Conservation (phyloP, 2,329 filamentous ascomycete species). For the Ramularia endophylla region DNA sequence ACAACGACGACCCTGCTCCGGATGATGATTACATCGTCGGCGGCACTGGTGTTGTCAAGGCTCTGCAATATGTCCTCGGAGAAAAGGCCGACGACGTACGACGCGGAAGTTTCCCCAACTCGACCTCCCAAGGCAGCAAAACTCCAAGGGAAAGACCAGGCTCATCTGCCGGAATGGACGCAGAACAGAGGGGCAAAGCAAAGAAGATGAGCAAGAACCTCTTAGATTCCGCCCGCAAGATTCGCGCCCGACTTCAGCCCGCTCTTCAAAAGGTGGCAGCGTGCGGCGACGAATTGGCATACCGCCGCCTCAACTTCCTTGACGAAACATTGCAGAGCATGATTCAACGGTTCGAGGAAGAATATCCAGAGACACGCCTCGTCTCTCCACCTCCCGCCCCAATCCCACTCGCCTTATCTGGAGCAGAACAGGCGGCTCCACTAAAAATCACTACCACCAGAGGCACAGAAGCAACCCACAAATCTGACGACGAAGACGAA, state of each 20-base stretch:
- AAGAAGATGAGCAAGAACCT: conserved; percentile 93
- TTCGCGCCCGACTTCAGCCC: conserved; percentile 73
- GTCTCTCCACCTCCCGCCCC: conserved; percentile 15
- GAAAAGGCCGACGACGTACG: conserved; percentile 57
- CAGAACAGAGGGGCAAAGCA: conserved; percentile 54
- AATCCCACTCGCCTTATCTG: conserved; percentile 15
- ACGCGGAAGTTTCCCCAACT: conserved; percentile 32
- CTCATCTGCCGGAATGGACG: conserved; percentile 25
- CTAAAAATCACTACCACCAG: conserved; percentile 9
- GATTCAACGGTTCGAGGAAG: conserved; percentile 92
- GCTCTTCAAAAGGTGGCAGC: conserved; percentile 71
- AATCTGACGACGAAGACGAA: conserved; percentile 32
- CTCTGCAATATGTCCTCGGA: conserved; percentile 80
- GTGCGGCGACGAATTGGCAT: conserved; percentile 65
- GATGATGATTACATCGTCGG: conserved; percentile 96
- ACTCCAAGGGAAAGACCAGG: conserved; percentile 29
- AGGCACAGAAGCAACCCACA: conserved; percentile 18
- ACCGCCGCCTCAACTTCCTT: conserved; percentile 78
- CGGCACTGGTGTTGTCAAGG: conserved; percentile 91
- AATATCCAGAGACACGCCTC: conserved; percentile 82
- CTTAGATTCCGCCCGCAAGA: conserved; percentile 81
- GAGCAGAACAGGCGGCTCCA: conserved; percentile 11
- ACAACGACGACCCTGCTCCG: conserved; percentile 64
- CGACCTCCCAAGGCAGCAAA: conserved; percentile 41
- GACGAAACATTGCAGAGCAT: conserved; percentile 84